phyloP scores from a whole-genome alignment of 352 stramenopile genomes.

The Globisporangium uncinulatum region DNA sequence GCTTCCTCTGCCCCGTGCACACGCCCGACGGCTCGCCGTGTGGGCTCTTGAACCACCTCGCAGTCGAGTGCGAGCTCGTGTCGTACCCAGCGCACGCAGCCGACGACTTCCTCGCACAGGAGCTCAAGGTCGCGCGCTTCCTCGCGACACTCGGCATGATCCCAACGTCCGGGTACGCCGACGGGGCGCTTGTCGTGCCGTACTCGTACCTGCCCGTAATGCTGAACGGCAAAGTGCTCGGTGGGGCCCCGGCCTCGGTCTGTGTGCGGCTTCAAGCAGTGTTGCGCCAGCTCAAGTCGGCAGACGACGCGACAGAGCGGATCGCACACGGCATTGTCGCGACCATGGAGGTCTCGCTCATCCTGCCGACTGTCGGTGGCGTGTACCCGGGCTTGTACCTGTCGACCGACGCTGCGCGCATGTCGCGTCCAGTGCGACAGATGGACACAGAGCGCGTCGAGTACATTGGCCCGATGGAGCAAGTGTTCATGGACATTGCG shows the following conservation, averaged over 20 bases:
- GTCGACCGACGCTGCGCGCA: slow-evolving; percentile 93
- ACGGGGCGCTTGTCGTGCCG: slow-evolving; percentile 80
- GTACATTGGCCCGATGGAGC: slow-evolving; percentile 97
- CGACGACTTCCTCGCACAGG: slow-evolving; percentile 66
- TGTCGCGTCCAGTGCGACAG: slow-evolving; percentile 92
- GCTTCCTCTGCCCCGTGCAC: slow-evolving; percentile 99
- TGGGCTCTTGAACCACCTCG: slow-evolving; percentile 98
- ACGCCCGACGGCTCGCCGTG: slow-evolving; percentile 99
- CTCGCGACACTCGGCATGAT: slow-evolving; percentile 80
- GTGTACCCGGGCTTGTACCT: slow-evolving; percentile 98
- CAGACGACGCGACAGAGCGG: slow-evolving; percentile 35
- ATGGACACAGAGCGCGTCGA: slow-evolving; percentile 91
- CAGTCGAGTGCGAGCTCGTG: slow-evolving; percentile 89
- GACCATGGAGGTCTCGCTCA: slow-evolving; percentile 83
- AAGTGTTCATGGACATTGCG: slow-evolving; percentile 97
- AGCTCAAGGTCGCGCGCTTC: slow-evolving; percentile 75
- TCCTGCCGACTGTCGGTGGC: slow-evolving; percentile 76
- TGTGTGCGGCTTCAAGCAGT: slow-evolving; percentile 82
- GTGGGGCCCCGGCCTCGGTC: slow-evolving; percentile 77
- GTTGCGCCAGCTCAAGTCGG: slow-evolving; percentile 71
- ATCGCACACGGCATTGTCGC: slow-evolving; percentile 58
- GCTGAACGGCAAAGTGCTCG: slow-evolving; percentile 95
- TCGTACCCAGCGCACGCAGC: slow-evolving; percentile 68
- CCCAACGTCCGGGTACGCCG: slow-evolving; percentile 66
- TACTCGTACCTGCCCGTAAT: slow-evolving; percentile 94